These are phyloP conservation scores for Aotearoamyces nothofagi DNA, from an alignment of 2,329 filamentous ascomycete genomes.

Conservation along the genomic window DNA sequence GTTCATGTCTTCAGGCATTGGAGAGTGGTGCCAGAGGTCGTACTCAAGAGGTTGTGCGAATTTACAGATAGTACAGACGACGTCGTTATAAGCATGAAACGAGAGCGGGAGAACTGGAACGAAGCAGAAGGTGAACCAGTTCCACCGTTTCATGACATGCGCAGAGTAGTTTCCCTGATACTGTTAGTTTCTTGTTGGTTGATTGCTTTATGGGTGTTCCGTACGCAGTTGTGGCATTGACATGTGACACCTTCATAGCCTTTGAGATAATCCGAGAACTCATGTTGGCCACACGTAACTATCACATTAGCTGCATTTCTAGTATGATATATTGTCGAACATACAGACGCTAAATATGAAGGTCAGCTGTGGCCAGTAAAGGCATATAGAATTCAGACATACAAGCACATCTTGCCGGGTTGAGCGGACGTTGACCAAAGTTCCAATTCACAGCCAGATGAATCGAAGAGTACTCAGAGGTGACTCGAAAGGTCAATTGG, in stretches of 20 bases:
- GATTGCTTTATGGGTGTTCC: constrained; percentile 3
- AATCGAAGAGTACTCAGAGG: too few relatives aligned
- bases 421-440: too few relatives aligned
- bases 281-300: too few relatives aligned
- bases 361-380: too few relatives aligned
- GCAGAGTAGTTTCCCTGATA: constrained; percentile 40
- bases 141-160: constrained; percentile 44
- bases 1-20: not conserved
- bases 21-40: not conserved
- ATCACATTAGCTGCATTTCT: too few relatives aligned
- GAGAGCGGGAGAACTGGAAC: constrained; percentile 60
- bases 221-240: constrained; percentile 46
- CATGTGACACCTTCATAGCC: constrained; percentile 47
- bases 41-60: constrained; percentile 51
- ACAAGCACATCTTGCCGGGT: too few relatives aligned
- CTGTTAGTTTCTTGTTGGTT: constrained; percentile 2
- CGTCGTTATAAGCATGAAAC: constrained; percentile 49
- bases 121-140: constrained; percentile 73
- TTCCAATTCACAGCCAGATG: too few relatives aligned
- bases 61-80: constrained; percentile 62
- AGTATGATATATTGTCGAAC: too few relatives aligned
- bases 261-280: constrained; percentile 20
- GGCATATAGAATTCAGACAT: too few relatives aligned
- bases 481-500: too few relatives aligned
- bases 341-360: too few relatives aligned